These are phyloP conservation scores for Hippophae gyantsensis DNA, from an alignment of 306 rosid genomes.

Conservation along the genomic window DNA sequence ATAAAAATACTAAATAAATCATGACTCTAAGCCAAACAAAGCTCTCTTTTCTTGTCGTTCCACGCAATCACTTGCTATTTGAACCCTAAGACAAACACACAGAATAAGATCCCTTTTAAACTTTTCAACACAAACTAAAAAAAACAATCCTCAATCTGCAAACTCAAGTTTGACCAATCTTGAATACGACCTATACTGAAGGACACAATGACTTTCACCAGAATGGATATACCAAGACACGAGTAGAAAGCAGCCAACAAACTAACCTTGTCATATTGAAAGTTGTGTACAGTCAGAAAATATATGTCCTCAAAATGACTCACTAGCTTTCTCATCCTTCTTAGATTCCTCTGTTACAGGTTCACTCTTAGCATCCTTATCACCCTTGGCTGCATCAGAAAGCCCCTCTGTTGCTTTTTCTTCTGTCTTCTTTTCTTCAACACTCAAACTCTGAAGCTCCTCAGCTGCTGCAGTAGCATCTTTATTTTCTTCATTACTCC, in stretches of 20 bases:
- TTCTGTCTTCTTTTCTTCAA: constrained; percentile 52
- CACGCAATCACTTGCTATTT: too few species aligned
- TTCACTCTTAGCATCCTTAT: constrained; percentile 21
- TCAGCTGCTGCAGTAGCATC: constrained; percentile 63
- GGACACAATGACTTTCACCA: constrained; percentile 30
- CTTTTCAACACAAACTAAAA: constrained; percentile 26
- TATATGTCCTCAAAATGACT: constrained; percentile 33
- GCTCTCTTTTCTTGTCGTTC: too few species aligned
- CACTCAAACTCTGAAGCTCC: constrained; percentile 64
- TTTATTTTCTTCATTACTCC: constrained; percentile 41
- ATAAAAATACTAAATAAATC: too few species aligned
- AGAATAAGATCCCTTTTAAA: constrained; percentile 9
- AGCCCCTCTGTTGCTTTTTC: constrained; percentile 25
- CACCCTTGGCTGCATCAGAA: constrained; percentile 14
- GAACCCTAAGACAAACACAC: too few species aligned
- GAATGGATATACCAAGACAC: constrained; percentile 26
- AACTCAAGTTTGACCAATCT: constrained; percentile 29
- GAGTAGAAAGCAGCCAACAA: constrained; percentile 20
- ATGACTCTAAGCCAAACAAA: too few species aligned
- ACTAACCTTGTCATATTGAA: too few species aligned
- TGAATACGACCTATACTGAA: constrained; percentile 26
- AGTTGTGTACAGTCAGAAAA: constrained; percentile 3
- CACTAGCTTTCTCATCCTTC: constrained; percentile 46
- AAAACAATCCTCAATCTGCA: constrained; percentile 38
- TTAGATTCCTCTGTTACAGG: constrained; percentile 32